Evolutionary conservation across 2,329 filamentous ascomycete genomes (phyloP).

Genomic region (Aspergillus brunneoviolaceus): DNA sequence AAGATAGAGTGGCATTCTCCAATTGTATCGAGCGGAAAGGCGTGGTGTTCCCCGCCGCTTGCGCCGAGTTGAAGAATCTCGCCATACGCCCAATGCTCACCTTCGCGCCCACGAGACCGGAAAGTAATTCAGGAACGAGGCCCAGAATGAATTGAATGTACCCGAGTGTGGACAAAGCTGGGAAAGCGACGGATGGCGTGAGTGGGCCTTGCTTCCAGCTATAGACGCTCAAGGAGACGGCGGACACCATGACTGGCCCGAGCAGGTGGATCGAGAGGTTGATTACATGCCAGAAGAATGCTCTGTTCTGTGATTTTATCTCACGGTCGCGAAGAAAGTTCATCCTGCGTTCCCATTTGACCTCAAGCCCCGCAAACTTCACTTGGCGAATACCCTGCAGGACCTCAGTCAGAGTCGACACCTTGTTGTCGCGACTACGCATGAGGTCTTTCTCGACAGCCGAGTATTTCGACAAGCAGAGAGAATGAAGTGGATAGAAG

Average conservation of each 20-base stretch:
- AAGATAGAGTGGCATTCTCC: slow-evolving; percentile 60
- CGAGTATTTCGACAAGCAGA: slow-evolving; percentile 64
- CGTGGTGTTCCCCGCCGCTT: slow-evolving; percentile 35
- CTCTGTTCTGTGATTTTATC: slow-evolving; percentile 63
- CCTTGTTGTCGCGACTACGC: slow-evolving; percentile 73
- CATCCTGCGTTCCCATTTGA: slow-evolving; percentile 72
- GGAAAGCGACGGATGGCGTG: slow-evolving; percentile 72
- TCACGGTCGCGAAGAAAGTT: slow-evolving; percentile 64
- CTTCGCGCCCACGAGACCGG: slow-evolving; percentile 67
- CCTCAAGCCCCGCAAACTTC: slow-evolving; percentile 76
- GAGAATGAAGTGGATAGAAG: slow-evolving; percentile 58
- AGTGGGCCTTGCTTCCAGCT: slow-evolving; percentile 62
- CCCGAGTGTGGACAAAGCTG: slow-evolving; percentile 69
- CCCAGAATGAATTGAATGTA: slow-evolving; percentile 68
- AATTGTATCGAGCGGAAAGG: slow-evolving; percentile 63
- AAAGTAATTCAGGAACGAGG: slow-evolving; percentile 70
- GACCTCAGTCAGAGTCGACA: slow-evolving; percentile 73
- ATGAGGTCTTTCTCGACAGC: slow-evolving; percentile 68
- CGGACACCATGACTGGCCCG: slow-evolving; percentile 70
- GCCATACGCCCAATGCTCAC: slow-evolving; percentile 70
- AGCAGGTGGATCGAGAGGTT: slow-evolving; percentile 69
- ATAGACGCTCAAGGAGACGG: slow-evolving; percentile 68
- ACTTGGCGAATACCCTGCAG: slow-evolving; percentile 79
- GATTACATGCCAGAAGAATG: slow-evolving; percentile 63
- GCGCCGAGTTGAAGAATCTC: slow-evolving; percentile 65